Conservation (phyloP, 495 filamentous ascomycete species). For the Opeltia flavorubescens region DNA sequence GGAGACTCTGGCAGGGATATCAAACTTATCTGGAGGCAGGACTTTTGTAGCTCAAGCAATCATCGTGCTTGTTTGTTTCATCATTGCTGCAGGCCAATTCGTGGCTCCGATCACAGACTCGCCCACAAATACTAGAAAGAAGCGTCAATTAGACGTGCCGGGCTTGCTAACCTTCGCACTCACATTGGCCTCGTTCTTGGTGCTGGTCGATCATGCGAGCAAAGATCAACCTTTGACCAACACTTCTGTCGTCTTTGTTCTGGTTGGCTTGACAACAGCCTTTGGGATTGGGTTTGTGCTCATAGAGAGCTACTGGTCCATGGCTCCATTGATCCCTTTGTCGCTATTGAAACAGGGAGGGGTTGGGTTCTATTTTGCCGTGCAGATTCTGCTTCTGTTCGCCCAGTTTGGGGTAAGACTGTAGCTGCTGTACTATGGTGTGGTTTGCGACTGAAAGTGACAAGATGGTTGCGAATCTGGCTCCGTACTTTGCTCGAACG, state of each 20-base stretch:
- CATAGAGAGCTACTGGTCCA: constrained; percentile 17
- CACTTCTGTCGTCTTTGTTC: constrained; percentile 7
- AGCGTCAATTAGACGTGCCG: constrained; percentile 13
- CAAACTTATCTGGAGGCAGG: constrained; percentile 10
- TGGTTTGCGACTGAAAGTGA: not conserved
- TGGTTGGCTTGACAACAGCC: constrained; percentile 4
- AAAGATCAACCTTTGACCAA: constrained; percentile 8
- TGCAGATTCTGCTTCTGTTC: constrained; percentile 10
- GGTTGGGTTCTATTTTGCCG: constrained; percentile 11
- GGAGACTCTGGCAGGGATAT: not conserved
- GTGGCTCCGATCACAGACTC: constrained; percentile 3
- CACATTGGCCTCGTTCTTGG: constrained; percentile 8
- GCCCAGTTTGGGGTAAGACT: constrained; percentile 12
- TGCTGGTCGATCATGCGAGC: constrained; percentile 6
- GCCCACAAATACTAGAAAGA: not conserved
- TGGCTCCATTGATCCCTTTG: constrained; percentile 20
- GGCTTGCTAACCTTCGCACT: constrained; percentile 11
- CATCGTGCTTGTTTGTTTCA: constrained; percentile 12
- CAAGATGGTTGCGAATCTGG: constrained; percentile 13
- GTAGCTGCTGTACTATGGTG: not conserved
- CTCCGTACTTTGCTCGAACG: constrained; percentile 18
- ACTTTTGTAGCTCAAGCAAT: constrained; percentile 22
- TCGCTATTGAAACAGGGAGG: constrained; percentile 12
- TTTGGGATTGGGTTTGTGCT: constrained; percentile 13
- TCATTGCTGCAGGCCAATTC: constrained; percentile 12